Conservation (phyloP, 148 eudicot genomes). For the Oxyria digyna region DNA sequence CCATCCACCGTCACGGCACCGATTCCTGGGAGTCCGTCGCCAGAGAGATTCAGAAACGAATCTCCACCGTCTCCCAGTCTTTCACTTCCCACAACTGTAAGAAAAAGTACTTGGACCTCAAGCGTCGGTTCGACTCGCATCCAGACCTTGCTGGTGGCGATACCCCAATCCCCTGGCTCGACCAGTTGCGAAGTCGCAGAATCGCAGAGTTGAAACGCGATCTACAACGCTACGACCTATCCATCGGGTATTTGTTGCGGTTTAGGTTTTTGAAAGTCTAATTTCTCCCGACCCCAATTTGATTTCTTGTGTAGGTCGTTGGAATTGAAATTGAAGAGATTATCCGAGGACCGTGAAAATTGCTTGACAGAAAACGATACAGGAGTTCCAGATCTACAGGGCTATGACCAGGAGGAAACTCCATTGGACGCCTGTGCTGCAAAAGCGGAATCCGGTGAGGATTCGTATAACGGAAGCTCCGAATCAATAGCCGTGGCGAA, state of each 20-base stretch:
- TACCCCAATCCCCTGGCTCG: conserved; percentile 28
- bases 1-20: conserved; percentile 53
- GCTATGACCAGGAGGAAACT: conserved; percentile 9
- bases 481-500: conserved; percentile 23
- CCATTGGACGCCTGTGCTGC: conserved; percentile 8
- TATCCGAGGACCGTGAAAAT: conserved; percentile 45
- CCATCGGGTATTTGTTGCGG: conserved; percentile 36
- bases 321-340: conserved; percentile 55
- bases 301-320: conserved; percentile 31
- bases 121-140: conserved; percentile 29
- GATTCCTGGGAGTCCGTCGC: conserved; percentile 48
- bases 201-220: conserved; percentile 45
- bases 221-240: conserved; percentile 43
- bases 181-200: conserved; percentile 38
- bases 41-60: conserved; percentile 31
- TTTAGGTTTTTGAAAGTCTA: not conserved
- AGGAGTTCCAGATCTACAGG: conserved; percentile 15
- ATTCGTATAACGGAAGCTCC: conserved; percentile 41
- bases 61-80: conserved; percentile 12
- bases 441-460: conserved; percentile 20
- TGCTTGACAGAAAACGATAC: conserved; percentile 2
- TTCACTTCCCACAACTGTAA: conserved; percentile 29
- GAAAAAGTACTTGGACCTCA: conserved; percentile 35
- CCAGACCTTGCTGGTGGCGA: not conserved
- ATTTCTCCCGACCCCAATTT: not conserved